These are phyloP conservation scores for Globisporangium iwayamae DNA, from an alignment of 352 stramenopile species.

Conservation along the genomic window DNA sequence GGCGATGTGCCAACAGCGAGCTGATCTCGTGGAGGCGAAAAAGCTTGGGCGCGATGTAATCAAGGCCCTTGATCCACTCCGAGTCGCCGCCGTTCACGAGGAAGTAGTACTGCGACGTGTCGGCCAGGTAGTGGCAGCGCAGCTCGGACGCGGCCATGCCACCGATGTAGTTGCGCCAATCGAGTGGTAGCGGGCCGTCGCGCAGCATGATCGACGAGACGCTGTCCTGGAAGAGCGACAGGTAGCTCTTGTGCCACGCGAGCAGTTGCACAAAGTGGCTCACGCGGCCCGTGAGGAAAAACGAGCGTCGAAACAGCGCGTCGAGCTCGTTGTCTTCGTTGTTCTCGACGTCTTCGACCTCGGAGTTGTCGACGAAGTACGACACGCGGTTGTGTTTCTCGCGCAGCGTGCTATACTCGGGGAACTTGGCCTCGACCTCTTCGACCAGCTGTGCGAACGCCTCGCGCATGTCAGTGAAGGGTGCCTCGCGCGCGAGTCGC, in stretches of 20 bases:
- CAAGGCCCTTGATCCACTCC: constrained; percentile 81
- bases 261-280: constrained; percentile 75
- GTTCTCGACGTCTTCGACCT: constrained; percentile 24
- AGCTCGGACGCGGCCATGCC: constrained; percentile 78
- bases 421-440: constrained; percentile 39
- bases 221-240: constrained; percentile 63
- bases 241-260: constrained; percentile 77
- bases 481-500: constrained; percentile 60
- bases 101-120: constrained; percentile 83
- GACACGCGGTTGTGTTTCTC: constrained; percentile 37
- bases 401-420: constrained; percentile 30
- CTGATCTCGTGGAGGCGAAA: constrained; percentile 80
- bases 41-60: constrained; percentile 80
- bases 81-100: constrained; percentile 74
- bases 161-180: constrained; percentile 83
- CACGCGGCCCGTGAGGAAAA: constrained; percentile 68
- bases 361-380: constrained; percentile 61
- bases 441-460: constrained; percentile 42
- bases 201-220: constrained; percentile 67
- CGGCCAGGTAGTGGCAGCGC: constrained; percentile 74
- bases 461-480: constrained; percentile 63
- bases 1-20: constrained; percentile 77
- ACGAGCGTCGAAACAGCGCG: constrained; percentile 48
- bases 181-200: constrained; percentile 74
- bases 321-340: constrained; percentile 51